phyloP scores from a whole-genome alignment of 2,329 filamentous ascomycete genomes.

The Tothia fuscella region DNA sequence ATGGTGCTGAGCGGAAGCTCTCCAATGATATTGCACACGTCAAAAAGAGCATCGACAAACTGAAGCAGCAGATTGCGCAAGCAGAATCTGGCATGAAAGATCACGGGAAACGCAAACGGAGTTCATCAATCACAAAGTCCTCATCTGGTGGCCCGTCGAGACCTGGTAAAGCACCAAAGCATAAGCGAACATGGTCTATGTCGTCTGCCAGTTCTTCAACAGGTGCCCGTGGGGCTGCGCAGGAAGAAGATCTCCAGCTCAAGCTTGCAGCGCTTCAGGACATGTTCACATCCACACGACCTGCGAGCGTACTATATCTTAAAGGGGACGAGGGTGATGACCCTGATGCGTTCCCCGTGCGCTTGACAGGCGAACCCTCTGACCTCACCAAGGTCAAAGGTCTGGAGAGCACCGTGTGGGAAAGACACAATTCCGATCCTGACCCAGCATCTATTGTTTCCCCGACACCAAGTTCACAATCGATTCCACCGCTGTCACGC shows the following conservation, averaged over 20 bases:
- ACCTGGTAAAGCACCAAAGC: slow-evolving; percentile 74
- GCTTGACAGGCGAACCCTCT: slow-evolving; percentile 54
- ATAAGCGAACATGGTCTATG: slow-evolving; percentile 93
- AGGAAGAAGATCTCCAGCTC: slow-evolving; percentile 61
- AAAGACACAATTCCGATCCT: slow-evolving; percentile 40
- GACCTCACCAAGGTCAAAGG: slow-evolving; percentile 44
- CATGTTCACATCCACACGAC: slow-evolving; percentile 77
- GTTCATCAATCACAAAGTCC: slow-evolving; percentile 36
- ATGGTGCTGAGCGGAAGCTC: slow-evolving; percentile 87
- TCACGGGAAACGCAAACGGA: slow-evolving; percentile 50
- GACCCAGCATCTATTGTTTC: slow-evolving; percentile 42
- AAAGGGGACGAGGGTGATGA: slow-evolving; percentile 68
- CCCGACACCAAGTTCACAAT: slow-evolving; percentile 36
- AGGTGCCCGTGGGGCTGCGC: slow-evolving; percentile 28
- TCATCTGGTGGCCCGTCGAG: slow-evolving; percentile 36
- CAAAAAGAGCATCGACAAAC: slow-evolving; percentile 91
- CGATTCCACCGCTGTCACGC: slow-evolving; percentile 26
- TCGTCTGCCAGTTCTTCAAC: slow-evolving; percentile 49
- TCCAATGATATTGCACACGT: slow-evolving; percentile 91
- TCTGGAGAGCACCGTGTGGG: slow-evolving; percentile 36
- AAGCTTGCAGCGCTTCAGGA: slow-evolving; percentile 71
- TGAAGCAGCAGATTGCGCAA: slow-evolving; percentile 86
- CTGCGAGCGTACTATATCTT: slow-evolving; percentile 66
- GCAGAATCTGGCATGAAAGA: slow-evolving; percentile 48
- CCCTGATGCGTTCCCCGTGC: slow-evolving; percentile 65